A percentile compares a stretch with the other conserved stretches of the same genome.
Conservation (phyloP, 352 stramenopile species). For the Plasmopara halstedii region DNA sequence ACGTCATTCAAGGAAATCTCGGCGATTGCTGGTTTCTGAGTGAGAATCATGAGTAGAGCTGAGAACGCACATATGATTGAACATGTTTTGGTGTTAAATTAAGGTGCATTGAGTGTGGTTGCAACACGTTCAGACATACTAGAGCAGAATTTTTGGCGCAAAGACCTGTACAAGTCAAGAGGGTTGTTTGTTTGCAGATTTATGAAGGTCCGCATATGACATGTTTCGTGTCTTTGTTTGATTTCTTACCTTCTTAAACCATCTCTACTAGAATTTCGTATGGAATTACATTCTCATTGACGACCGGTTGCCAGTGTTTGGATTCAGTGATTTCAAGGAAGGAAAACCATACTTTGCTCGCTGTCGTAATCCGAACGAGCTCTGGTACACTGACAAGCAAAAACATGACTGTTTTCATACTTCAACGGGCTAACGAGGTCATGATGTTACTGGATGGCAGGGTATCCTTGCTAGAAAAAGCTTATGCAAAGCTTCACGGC, state of each 20-base stretch:
- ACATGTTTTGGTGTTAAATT: too few species aligned
- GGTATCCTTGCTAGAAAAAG: constrained; percentile 87
- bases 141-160: constrained; percentile 72
- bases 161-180: constrained; percentile 60
- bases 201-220: constrained; percentile 67
- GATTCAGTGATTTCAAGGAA: constrained; percentile 69
- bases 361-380: constrained; percentile 78
- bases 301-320: constrained; percentile 80
- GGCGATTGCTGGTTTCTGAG: constrained; percentile 91
- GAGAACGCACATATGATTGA: not conserved
- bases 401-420: not conserved
- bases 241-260: too few species aligned
- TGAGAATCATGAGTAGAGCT: constrained; percentile 16
- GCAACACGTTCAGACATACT: constrained; percentile 76
- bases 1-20: constrained; percentile 86
- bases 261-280: constrained; percentile 78
- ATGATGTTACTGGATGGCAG: constrained; percentile 21
- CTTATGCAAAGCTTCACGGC: constrained; percentile 89
- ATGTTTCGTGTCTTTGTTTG: not conserved
- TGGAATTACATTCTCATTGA: constrained; percentile 92
- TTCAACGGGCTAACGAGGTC: not conserved
- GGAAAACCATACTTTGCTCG: constrained; percentile 80
- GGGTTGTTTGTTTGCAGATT: constrained; percentile 88
- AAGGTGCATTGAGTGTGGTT: constrained; percentile 82
- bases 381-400: constrained; percentile 43